Evolutionary conservation across 2,329 filamentous ascomycete species (phyloP).

Genomic region (Lachnellula cervina): DNA sequence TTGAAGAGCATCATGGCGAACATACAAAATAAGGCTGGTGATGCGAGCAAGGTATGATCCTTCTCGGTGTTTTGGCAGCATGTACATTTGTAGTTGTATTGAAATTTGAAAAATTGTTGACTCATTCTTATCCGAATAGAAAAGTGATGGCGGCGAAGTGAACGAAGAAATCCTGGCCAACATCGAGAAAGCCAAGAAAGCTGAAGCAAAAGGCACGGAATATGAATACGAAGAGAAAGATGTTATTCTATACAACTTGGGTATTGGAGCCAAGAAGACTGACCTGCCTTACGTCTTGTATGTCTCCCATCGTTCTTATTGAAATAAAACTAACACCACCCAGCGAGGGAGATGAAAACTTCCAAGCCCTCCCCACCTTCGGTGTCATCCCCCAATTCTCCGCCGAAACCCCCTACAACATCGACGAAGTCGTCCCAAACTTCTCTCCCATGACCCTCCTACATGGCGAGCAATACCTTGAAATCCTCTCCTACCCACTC

Average conservation of each 20-base stretch:
- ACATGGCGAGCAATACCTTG: conserved; percentile 97
- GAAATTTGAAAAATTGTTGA: conserved; percentile 20
- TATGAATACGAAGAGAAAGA: conserved; percentile 85
- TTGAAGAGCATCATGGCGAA: conserved; percentile 77
- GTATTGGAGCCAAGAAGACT: conserved; percentile 83
- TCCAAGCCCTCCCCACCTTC: conserved; percentile 92
- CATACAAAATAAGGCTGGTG: conserved; percentile 66
- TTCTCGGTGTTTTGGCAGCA: conserved; percentile 4
- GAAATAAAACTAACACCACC: not conserved
- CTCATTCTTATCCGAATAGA: conserved; percentile 23
- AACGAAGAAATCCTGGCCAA: conserved; percentile 65
- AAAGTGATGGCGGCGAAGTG: conserved; percentile 31
- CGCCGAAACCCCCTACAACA: conserved; percentile 71
- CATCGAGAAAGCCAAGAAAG: conserved; percentile 71
- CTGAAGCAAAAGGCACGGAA: conserved; percentile 66
- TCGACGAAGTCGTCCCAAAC: conserved; percentile 84
- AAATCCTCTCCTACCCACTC: conserved; percentile 86
- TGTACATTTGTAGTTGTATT: conserved; percentile 24
- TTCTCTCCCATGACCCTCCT: conserved; percentile 98
- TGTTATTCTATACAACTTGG: conserved; percentile 91
- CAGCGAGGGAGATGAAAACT: conserved; percentile 80
- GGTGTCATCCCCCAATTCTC: conserved; percentile 94
- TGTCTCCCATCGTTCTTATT: conserved; percentile 19
- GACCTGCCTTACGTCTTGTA: conserved; percentile 81
- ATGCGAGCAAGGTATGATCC: conserved; percentile 54